Conservation (phyloP, 805 yeast species). For the Barnettozyma pratensis region DNA sequence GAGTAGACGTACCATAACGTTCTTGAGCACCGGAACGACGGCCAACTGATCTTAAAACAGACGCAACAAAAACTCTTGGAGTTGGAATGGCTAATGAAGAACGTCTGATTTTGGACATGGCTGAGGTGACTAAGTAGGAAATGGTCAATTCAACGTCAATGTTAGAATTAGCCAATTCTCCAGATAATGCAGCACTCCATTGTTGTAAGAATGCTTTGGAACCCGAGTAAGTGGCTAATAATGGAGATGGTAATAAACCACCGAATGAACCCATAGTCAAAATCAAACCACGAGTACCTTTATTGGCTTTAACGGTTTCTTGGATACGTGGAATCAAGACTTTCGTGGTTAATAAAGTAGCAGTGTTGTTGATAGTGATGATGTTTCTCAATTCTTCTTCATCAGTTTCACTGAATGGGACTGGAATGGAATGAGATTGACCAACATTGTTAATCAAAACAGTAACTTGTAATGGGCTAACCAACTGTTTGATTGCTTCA, state of each 20-base stretch:
- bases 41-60: constrained; percentile 67
- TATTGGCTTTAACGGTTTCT: constrained; percentile 39
- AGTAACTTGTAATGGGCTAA: constrained; percentile 54
- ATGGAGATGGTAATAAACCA: constrained; percentile 89
- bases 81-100: constrained; percentile 72
- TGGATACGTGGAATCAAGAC: constrained; percentile 68
- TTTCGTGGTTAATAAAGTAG: constrained; percentile 81
- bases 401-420: constrained; percentile 79
- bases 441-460: constrained; percentile 92
- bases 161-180: constrained; percentile 63
- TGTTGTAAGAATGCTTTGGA: constrained; percentile 92
- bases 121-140: constrained; percentile 88
- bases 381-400: constrained; percentile 72
- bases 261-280: constrained; percentile 97
- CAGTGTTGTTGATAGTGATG: constrained; percentile 78
- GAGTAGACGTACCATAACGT: constrained; percentile 79
- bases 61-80: constrained; percentile 73
- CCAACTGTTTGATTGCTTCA: constrained; percentile 39
- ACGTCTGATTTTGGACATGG: constrained; percentile 90
- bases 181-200: constrained; percentile 87
- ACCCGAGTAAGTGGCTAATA: constrained; percentile 90
- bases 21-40: constrained; percentile 92
- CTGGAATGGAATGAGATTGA: constrained; percentile 91
- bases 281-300: constrained; percentile 61
- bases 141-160: constrained; percentile 84